Conservation (phyloP, 306 rosid species). For the Dicorynia guianensis region DNA sequence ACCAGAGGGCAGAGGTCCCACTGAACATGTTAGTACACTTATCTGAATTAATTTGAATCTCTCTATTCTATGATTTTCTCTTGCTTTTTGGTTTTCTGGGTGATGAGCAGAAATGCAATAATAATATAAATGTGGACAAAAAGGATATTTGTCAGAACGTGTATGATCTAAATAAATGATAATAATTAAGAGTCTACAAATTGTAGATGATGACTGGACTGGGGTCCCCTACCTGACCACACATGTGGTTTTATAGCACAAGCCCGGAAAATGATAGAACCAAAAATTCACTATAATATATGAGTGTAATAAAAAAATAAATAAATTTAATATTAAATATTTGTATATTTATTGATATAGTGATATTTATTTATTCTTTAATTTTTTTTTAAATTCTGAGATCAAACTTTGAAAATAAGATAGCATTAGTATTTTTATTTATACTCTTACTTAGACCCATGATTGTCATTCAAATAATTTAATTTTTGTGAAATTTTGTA, state of each 20-base stretch:
- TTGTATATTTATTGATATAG: too few relatives aligned
- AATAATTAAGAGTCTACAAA: conserved; percentile 49
- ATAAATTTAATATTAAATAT: neutral
- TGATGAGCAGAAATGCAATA: conserved; percentile 46
- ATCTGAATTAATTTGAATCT: conserved; percentile 30
- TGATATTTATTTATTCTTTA: too few relatives aligned
- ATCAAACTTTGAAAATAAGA: too few relatives aligned
- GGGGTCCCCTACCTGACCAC: conserved; percentile 53
- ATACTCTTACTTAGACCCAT: too few relatives aligned
- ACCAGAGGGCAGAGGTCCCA: conserved; percentile 38
- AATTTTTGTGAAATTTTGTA: too few relatives aligned
- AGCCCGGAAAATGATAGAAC: conserved; percentile 43
- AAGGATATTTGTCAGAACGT: conserved; percentile 56
- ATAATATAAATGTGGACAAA: conserved; percentile 61
- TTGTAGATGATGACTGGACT: conserved; percentile 49
- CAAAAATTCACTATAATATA: neutral
- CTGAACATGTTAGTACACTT: conserved; percentile 32
- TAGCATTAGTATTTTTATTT: too few relatives aligned
- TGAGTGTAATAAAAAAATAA: conserved; percentile 36
- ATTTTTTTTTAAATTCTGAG: too few relatives aligned
- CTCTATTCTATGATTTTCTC: conserved; percentile 9
- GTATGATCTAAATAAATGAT: conserved; percentile 53
- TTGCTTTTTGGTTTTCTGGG: conserved; percentile 34
- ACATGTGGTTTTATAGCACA: neutral
- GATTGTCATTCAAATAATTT: too few relatives aligned